A percentile compares a stretch with the other conserved stretches of the same genome.
Evolutionary conservation across 208 protist genomes (phyloP).

Genomic region (Strigomonas culicis): DNA sequence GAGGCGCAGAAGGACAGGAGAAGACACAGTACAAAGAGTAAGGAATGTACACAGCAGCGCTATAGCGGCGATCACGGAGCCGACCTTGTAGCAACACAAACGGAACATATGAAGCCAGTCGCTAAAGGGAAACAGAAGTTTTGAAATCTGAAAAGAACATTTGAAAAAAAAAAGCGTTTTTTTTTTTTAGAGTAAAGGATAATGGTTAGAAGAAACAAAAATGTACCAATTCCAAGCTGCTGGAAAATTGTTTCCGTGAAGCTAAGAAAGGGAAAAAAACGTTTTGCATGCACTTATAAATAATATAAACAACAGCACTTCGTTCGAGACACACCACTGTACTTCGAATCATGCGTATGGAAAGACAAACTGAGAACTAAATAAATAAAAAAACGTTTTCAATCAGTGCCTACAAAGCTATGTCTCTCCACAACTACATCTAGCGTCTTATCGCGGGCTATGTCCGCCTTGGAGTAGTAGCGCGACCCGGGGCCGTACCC

Average conservation of each 20-base stretch:
- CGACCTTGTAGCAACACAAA: no score
- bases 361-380: background rate
- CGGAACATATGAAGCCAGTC: background rate
- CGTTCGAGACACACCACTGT: background rate
- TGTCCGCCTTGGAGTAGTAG: constrained; percentile 6
- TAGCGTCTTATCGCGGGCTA: background rate
- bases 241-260: no score
- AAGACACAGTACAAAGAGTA: background rate
- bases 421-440: constrained; percentile 9
- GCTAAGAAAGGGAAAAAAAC: no score
- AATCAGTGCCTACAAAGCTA: background rate
- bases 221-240: no score
- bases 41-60: background rate
- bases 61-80: no score
- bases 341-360: background rate
- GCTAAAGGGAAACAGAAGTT: background rate
- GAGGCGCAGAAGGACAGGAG: background rate
- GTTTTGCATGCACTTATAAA: no score
- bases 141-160: background rate
- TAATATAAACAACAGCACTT: background rate
- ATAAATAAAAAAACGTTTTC: background rate
- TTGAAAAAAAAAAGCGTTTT: constrained; percentile 2
- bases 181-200: no score
- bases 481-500: background rate
- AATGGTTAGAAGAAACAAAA: no score